Evolutionary conservation across 768 basidiomycete species (phyloP).

Genomic region (Lactarius tabidus): DNA sequence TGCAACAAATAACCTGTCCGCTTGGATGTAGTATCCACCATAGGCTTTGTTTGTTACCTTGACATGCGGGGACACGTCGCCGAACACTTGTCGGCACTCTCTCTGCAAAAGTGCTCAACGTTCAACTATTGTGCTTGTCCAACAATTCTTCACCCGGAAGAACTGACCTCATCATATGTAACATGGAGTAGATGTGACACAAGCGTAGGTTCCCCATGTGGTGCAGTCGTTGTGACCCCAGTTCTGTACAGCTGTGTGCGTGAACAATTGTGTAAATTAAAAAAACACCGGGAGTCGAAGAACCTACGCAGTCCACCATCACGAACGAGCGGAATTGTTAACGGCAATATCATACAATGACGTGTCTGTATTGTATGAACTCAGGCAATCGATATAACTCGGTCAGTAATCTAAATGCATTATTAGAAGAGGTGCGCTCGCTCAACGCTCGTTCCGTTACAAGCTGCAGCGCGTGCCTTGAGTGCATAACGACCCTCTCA

Average conservation of each 20-base stretch:
- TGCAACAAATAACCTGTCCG: slow-evolving; percentile 28
- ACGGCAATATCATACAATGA: slow-evolving; percentile 45
- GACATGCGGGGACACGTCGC: not conserved
- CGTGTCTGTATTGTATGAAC: slow-evolving; percentile 38
- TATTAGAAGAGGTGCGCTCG: not conserved
- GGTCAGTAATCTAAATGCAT: not conserved
- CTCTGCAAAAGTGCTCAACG: not conserved
- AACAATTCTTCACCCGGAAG: not conserved
- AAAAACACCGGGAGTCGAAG: not conserved
- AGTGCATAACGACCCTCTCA: not conserved
- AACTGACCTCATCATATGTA: not conserved
- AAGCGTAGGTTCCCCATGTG: slow-evolving; percentile 37
- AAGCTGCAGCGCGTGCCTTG: slow-evolving; percentile 3
- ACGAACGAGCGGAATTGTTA: not conserved
- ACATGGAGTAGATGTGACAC: slow-evolving; percentile 10
- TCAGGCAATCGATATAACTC: slow-evolving; percentile 36
- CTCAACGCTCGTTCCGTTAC: not conserved
- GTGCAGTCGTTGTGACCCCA: not conserved
- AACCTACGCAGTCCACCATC: not conserved
- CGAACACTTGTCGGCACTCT: not conserved
- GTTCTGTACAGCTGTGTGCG: not conserved
- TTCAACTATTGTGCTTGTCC: not conserved
- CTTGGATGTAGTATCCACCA: slow-evolving; percentile 28
- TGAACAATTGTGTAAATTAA: not conserved
- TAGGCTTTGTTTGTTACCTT: slow-evolving; percentile 15